Base-by-base conservation (phyloP, 768 basidiomycete species). In the Termitomyces eurrhizus region DNA sequence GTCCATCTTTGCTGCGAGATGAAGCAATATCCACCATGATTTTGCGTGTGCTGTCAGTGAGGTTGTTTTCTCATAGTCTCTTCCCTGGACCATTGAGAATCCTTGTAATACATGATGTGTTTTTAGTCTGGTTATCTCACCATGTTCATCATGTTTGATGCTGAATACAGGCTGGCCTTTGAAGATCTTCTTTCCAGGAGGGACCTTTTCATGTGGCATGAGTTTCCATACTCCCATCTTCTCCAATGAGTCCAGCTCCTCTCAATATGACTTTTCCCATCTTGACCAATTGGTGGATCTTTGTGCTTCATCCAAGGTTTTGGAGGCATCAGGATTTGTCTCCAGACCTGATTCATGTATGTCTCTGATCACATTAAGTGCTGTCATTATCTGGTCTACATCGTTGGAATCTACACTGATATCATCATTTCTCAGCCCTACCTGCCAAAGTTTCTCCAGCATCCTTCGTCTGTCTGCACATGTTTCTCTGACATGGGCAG, bases 21-120 rank as follows among this genome's bases (percentile, higher is more conserved):
- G 46, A 1, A 48, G 14, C 9, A 48, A 14, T 5, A 48, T 29
- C 46, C 1, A 12, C 46, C 46, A 48, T 29, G 46, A 48, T 48
- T 48, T 13, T 11, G 26, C 46, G 14, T 6, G 12, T 2, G 46
- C 46, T 48, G 24, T 48, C 0, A 5, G 46, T 6, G 46, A 48
- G 4, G 26, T 48, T 4, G 14, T 48, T 29, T 48, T 48, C 14
- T 48, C 46, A 29, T 48, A 48, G 46, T 48, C 46, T 13, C 46
- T 48, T 4, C 46, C 46, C 46, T 48, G 24, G 4, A 48, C 26
- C 46, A 48, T 48, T 3, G 4, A 6, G 6, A 48, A 79, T 0
- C 82, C 80, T 53, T 76, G 70, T 18, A 78, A 73, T 0, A 83
- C 77, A 37, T 75, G 70, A 0, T 73, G 13, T 1, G 56, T 58